These are phyloP conservation scores for Agaricus subrufescens DNA, from an alignment of 768 basidiomycete species.

Conservation along the genomic window DNA sequence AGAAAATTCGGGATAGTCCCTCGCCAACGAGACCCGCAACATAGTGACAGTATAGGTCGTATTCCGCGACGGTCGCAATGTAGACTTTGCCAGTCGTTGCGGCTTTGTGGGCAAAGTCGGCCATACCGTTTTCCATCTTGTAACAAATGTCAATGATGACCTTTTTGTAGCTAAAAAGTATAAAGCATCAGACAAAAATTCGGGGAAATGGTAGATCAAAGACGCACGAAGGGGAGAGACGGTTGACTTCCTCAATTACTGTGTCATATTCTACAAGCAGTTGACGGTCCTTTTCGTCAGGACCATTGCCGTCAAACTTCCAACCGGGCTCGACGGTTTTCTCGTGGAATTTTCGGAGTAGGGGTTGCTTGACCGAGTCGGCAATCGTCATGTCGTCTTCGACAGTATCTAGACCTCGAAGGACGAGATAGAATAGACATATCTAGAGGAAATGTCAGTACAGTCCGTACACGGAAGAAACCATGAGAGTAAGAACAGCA, in stretches of 20 bases:
- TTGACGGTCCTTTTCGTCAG: slow-evolving; percentile 83
- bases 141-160: slow-evolving; percentile 79
- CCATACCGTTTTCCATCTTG: slow-evolving; percentile 96
- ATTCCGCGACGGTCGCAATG: slow-evolving; percentile 75
- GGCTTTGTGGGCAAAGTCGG: slow-evolving; percentile 86
- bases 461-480: not conserved
- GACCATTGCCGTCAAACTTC: slow-evolving; percentile 78
- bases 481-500: not conserved
- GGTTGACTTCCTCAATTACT: slow-evolving; percentile 76
- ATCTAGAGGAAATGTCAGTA: slow-evolving; percentile 47
- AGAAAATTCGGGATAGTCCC: slow-evolving; percentile 85
- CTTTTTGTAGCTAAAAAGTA: slow-evolving; percentile 51
- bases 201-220: slow-evolving; percentile 4
- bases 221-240: slow-evolving; percentile 60
- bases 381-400: slow-evolving; percentile 98
- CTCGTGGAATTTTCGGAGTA: slow-evolving; percentile 79
- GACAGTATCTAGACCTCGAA: slow-evolving; percentile 93
- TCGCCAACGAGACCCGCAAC: slow-evolving; percentile 98
- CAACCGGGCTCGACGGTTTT: slow-evolving; percentile 80
- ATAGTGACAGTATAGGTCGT: slow-evolving; percentile 97
- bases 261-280: slow-evolving; percentile 80
- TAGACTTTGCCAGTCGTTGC: slow-evolving; percentile 65
- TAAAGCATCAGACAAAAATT: slow-evolving; percentile 3
- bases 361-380: slow-evolving; percentile 78
- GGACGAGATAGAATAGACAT: slow-evolving; percentile 90